Percentiles rank a stretch among this genome's conserved stretches.
Evolutionary conservation across 176 grass and related monocot species (phyloP).

Genomic region (Triticum monococcum): DNA sequence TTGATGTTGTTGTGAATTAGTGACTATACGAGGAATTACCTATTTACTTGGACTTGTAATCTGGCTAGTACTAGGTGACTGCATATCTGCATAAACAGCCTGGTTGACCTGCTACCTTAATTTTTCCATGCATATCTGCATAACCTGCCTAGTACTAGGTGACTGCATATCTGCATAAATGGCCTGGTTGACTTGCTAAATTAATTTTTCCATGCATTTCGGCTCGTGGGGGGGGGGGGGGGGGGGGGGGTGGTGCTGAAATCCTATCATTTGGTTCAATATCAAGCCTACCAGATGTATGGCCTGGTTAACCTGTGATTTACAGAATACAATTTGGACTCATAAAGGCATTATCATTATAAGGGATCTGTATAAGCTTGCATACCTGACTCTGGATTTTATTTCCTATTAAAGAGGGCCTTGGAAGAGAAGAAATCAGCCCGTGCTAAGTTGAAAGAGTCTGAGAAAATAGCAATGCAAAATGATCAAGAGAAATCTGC

Average conservation of each 20-base stretch:
- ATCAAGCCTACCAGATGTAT: background rate
- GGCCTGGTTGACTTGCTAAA: too few relatives aligned
- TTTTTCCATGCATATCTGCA: too few relatives aligned
- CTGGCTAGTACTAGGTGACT: background rate
- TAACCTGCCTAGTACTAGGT: too few relatives aligned
- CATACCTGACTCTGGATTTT: constrained; percentile 13
- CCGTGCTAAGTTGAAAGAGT: constrained; percentile 58
- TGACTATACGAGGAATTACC: background rate
- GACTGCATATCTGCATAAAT: too few relatives aligned
- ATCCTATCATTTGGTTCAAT: background rate
- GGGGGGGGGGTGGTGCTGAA: background rate
- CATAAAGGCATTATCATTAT: background rate
- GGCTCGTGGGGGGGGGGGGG: background rate
- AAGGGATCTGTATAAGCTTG: constrained; percentile 8
- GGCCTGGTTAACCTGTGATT: background rate
- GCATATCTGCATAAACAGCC: background rate
- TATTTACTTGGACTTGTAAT: background rate
- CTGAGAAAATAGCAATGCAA: constrained; percentile 58
- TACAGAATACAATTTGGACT: background rate
- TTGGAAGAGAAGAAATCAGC: constrained; percentile 75
- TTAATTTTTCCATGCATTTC: background rate
- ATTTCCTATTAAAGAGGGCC: constrained; percentile 49
- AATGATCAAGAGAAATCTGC: constrained; percentile 65
- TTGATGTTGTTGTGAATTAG: background rate
- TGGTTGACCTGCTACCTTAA: background rate